These are phyloP conservation scores for Xerocomellus dryophilus DNA, from an alignment of 768 basidiomycete species.

Conservation along the genomic window DNA sequence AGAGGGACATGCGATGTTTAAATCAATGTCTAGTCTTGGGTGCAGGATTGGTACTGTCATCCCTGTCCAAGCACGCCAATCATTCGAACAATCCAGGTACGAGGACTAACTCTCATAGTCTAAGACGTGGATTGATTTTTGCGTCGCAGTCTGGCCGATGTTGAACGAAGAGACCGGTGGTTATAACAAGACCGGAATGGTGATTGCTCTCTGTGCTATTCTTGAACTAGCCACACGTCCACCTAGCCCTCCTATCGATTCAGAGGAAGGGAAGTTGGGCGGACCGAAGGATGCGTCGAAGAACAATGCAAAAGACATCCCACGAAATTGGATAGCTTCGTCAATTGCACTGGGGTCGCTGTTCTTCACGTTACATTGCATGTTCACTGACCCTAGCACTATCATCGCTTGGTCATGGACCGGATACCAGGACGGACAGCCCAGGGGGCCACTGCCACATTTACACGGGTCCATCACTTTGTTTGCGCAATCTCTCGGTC, in stretches of 20 bases:
- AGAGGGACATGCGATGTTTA: not conserved
- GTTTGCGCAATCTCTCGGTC: conserved; percentile 56
- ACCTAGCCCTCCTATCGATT: conserved; percentile 5
- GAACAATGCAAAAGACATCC: conserved; percentile 8
- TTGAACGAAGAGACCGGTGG: conserved; percentile 63
- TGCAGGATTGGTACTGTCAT: conserved; percentile 62
- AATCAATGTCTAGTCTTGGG: conserved; percentile 49
- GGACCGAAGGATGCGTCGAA: not conserved
- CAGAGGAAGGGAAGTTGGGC: conserved; percentile 1
- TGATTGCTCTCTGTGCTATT: conserved; percentile 55
- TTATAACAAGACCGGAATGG: conserved; percentile 65
- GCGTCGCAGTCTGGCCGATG: conserved; percentile 69
- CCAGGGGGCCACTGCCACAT: conserved; percentile 70
- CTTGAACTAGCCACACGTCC: conserved; percentile 51
- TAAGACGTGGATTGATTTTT: conserved; percentile 1
- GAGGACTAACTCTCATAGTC: not conserved
- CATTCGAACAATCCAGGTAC: conserved; percentile 77
- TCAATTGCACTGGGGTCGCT: conserved; percentile 64
- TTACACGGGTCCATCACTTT: conserved; percentile 69
- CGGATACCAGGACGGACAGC: conserved; percentile 61
- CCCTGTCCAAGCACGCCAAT: conserved; percentile 73
- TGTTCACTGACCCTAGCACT: conserved; percentile 73
- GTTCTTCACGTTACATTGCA: conserved; percentile 68
- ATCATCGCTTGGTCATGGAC: conserved; percentile 89
- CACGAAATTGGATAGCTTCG: conserved; percentile 34